A percentile compares a stretch with the other conserved stretches of the same genome.
Conservation (phyloP, 768 basidiomycete genomes). For the Rhizopogon sp. region DNA sequence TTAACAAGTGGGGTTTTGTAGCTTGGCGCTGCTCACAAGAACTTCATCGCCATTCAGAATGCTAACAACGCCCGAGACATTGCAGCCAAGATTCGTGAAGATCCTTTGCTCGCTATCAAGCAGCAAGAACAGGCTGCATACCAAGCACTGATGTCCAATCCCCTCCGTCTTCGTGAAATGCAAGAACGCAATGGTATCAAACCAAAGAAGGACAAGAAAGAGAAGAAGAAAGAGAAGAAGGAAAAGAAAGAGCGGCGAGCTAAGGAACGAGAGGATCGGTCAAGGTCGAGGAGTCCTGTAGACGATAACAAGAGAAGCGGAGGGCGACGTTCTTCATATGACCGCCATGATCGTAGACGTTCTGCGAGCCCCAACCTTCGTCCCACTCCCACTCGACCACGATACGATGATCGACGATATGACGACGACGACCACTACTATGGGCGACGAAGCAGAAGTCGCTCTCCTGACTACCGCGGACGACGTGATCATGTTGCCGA, state of each 20-base stretch:
- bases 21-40: conserved; percentile 86
- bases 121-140: conserved; percentile 95
- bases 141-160: conserved; percentile 81
- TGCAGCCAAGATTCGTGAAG: conserved; percentile 92
- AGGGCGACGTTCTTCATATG: conserved; percentile 24
- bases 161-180: conserved; percentile 76
- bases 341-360: conserved; percentile 23
- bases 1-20: conserved; percentile 23
- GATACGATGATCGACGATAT: conserved; percentile 13
- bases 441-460: conserved; percentile 22
- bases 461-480: conserved; percentile 21
- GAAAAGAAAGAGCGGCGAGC: conserved; percentile 33
- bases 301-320: conserved; percentile 14
- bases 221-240: conserved; percentile 51
- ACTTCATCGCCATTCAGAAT: conserved; percentile 91
- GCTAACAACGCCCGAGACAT: conserved; percentile 88
- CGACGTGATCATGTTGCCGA: conserved; percentile 9
- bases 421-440: conserved; percentile 12
- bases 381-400: conserved; percentile 34
- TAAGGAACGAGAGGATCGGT: conserved; percentile 22
- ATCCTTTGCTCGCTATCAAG: conserved; percentile 96
- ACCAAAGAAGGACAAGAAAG: conserved; percentile 69
- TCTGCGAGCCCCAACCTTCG: conserved; percentile 43
- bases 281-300: conserved; percentile 29
- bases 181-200: conserved; percentile 80